Evolutionary conservation across 2,329 filamentous ascomycete species (phyloP).

Genomic region (Cryphonectria radicalis): DNA sequence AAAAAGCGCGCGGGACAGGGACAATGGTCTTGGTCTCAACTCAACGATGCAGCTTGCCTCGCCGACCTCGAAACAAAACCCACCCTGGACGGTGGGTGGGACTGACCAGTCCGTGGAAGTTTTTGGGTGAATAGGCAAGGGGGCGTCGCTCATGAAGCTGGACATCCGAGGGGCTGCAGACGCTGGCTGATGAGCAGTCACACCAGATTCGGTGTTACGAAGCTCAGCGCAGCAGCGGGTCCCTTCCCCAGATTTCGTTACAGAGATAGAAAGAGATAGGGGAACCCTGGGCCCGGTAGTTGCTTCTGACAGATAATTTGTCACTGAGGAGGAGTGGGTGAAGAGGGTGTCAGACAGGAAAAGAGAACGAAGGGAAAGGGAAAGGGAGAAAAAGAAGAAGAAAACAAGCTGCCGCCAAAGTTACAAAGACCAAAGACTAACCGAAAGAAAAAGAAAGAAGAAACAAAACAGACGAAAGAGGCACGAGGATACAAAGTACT

Average conservation of each 20-base stretch:
- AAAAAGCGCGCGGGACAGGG: not conserved
- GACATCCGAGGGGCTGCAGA: constrained; percentile 7
- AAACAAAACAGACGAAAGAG: not conserved
- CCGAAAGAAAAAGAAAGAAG: not conserved
- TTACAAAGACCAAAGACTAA: not conserved
- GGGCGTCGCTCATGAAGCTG: not conserved
- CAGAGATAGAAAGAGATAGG: not conserved
- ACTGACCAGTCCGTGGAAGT: not conserved
- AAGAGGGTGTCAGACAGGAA: not conserved
- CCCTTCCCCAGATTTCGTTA: not conserved
- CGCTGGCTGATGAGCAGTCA: constrained; percentile 1
- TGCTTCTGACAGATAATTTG: not conserved
- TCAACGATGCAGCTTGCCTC: not conserved
- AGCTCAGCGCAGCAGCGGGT: not conserved
- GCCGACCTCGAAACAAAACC: not conserved
- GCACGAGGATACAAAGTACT: not conserved
- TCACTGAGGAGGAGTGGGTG: not conserved
- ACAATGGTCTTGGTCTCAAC: not conserved
- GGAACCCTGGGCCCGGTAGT: not conserved
- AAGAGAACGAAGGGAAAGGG: not conserved
- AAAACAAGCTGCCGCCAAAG: not conserved
- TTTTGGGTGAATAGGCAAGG: not conserved
- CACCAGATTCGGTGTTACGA: constrained; percentile 11
- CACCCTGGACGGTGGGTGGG: not conserved
- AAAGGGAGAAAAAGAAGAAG: not conserved